Base-by-base conservation (phyloP, 2,329 filamentous ascomycete species). In the Aspergillus chevalieri region DNA sequence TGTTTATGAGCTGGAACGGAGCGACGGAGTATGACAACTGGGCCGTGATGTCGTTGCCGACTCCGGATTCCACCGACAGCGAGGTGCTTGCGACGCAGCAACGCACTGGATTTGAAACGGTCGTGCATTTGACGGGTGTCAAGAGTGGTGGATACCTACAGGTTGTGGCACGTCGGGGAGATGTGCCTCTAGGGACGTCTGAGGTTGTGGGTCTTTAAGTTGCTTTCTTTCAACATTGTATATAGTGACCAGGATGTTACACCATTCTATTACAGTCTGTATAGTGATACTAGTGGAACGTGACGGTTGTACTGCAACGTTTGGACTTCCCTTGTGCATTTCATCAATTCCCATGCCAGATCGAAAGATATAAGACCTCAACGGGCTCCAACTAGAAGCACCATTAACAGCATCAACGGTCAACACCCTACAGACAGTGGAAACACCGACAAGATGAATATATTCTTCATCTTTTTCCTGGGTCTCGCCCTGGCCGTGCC, bases 1-100 rank as follows among this genome's bases (percentile, higher is more conserved):
- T 68, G n/a, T 62, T 63, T 50, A 69, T 70, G 63, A 70, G 67
- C 57, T 69, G 67, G 67, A 67, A 66, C 43, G 66, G 66, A 7
- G 67, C 66, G 4, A 70, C 67, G 0, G 68, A 69, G 52, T 62
- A 69, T 44, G 57, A 60, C 48, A 61, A 56, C 39, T 70, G 69
- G 68, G 64, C 62, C 15, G 48, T 73, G 3, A 68, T 66, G 42
- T 55, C 57, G 7, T 56, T 55, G 24, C 19, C 55, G 1, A 56
- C 57, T 6, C 24, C 51, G 9, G 56, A 51, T 10, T 57, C 56
- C 19, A 54, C 49, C 19, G 45, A 60, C 43, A 47, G 49, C 9
- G 55, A 50, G 10, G 51, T 64, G 26, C 50, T 66, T 17, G 53
- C 48, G 9, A 51, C 57, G 17, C 55, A 57, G 12, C 26, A 52